These are phyloP conservation scores for Roridomyces roridus DNA, from an alignment of 768 basidiomycete species.

Conservation along the genomic window DNA sequence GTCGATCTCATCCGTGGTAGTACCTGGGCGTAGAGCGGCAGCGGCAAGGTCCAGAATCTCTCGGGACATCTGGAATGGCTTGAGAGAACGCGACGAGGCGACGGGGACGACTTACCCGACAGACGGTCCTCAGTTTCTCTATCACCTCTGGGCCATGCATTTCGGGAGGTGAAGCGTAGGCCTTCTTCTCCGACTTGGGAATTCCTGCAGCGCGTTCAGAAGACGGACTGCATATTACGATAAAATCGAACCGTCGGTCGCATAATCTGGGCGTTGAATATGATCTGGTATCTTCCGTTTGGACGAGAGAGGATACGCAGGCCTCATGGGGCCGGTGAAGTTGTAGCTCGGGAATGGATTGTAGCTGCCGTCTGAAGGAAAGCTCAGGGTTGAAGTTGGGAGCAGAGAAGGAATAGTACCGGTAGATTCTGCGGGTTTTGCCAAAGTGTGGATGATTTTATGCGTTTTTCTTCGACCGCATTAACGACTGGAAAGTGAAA, in stretches of 20 bases:
- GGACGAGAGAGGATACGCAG: constrained; percentile 87
- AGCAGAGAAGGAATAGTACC: constrained; percentile 11
- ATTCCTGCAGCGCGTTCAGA: constrained; percentile 47
- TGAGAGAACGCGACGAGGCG: background rate
- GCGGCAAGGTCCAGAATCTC: constrained; percentile 97
- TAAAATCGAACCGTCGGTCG: constrained; percentile 47
- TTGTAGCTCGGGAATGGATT: constrained; percentile 79
- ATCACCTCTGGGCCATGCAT: constrained; percentile 78
- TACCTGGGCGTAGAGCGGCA: constrained; percentile 83
- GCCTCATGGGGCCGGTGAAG: constrained; percentile 81
- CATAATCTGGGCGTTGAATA: constrained; percentile 91
- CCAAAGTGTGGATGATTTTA: constrained; percentile 77
- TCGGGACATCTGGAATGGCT: constrained; percentile 67
- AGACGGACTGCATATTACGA: constrained; percentile 2
- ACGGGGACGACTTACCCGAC: constrained; percentile 69
- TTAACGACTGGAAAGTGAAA: constrained; percentile 4
- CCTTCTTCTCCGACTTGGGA: constrained; percentile 64
- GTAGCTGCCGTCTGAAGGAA: constrained; percentile 67
- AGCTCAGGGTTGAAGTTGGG: background rate
- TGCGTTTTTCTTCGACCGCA: constrained; percentile 71
- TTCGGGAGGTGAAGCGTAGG: constrained; percentile 62
- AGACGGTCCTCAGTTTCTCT: constrained; percentile 87
- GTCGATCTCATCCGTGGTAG: constrained; percentile 96
- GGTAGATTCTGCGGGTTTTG: constrained; percentile 35
- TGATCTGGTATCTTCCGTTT: constrained; percentile 80